phyloP scores from a whole-genome alignment of 2,329 filamentous ascomycete species.

The Cercospora brassicicola region DNA sequence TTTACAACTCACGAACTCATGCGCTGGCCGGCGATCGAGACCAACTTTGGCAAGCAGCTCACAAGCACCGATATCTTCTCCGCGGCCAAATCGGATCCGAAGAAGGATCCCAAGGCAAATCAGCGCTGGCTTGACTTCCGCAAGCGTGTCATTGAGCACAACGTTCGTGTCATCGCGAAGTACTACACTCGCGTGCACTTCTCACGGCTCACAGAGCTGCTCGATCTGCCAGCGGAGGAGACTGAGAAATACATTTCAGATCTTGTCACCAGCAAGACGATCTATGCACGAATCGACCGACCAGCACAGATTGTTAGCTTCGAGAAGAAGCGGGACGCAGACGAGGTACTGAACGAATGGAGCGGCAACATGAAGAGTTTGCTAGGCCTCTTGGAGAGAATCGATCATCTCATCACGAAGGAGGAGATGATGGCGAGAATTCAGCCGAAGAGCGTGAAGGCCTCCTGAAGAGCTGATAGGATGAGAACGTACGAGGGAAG shows the following conservation, averaged over 20 bases:
- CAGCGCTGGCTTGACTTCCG: slow-evolving; percentile 90
- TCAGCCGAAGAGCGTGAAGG: slow-evolving; percentile 56
- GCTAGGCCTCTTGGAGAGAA: slow-evolving; percentile 79
- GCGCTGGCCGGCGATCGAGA: slow-evolving; percentile 93
- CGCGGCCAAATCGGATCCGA: slow-evolving; percentile 53
- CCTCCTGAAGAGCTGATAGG: neutral
- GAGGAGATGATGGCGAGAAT: slow-evolving; percentile 99
- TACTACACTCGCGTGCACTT: slow-evolving; percentile 98
- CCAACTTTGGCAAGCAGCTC: slow-evolving; percentile 84
- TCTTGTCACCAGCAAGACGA: slow-evolving; percentile 93
- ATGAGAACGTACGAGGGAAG: neutral
- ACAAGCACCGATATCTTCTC: slow-evolving; percentile 86
- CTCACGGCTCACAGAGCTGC: slow-evolving; percentile 80
- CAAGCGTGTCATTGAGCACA: slow-evolving; percentile 98
- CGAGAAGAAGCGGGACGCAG: slow-evolving; percentile 88
- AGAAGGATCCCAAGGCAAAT: slow-evolving; percentile 72
- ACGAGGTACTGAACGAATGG: slow-evolving; percentile 98
- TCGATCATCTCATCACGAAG: slow-evolving; percentile 98
- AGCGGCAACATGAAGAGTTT: slow-evolving; percentile 96
- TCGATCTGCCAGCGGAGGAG: slow-evolving; percentile 91
- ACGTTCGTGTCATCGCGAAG: slow-evolving; percentile 94
- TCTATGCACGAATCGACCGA: slow-evolving; percentile 95
- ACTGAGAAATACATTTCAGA: slow-evolving; percentile 99
- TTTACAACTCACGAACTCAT: slow-evolving; percentile 97
- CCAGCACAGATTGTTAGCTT: slow-evolving; percentile 91